Conservation (phyloP, 2,329 filamentous ascomycete species). For the Xylaria polymorpha region DNA sequence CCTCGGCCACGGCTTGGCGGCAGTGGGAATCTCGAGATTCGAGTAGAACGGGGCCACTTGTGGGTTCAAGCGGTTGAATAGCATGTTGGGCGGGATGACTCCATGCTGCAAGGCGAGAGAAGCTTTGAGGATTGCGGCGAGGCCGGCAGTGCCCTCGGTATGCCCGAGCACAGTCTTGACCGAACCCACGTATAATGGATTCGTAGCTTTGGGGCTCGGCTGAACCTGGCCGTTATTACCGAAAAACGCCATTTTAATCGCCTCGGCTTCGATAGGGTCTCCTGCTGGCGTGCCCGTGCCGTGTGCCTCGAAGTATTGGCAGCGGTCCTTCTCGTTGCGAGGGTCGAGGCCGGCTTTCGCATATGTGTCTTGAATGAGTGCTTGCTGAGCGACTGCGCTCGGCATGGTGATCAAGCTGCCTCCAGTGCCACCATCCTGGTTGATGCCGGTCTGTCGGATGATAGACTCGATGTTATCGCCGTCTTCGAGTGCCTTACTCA, state of each 20-base stretch:
- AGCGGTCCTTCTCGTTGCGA: constrained; percentile 25
- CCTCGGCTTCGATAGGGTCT: constrained; percentile 7
- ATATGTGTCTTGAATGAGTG: constrained; percentile 51
- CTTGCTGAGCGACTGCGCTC: constrained; percentile 48
- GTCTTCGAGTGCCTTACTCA: constrained; percentile 44
- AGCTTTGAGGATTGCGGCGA: background rate
- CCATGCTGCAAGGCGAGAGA: background rate
- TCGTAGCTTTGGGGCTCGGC: no score
- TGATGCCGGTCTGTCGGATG: constrained; percentile 26
- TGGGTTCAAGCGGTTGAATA: background rate
- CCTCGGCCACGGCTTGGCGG: background rate
- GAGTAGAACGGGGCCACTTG: background rate
- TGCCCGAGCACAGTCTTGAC: background rate
- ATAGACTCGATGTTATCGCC: constrained; percentile 35
- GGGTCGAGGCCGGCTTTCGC: constrained; percentile 46
- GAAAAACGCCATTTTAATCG: background rate
- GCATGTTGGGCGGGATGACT: background rate
- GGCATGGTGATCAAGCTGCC: constrained; percentile 52
- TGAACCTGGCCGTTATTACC: background rate
- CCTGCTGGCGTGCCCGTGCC: constrained; percentile 32
- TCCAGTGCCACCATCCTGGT: constrained; percentile 28
- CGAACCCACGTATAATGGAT: background rate
- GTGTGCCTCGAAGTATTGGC: constrained; percentile 42
- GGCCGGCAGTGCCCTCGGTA: background rate
- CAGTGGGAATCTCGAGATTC: background rate